Conservation (phyloP, 2,329 filamentous ascomycete species). For the Penicillium crustosum region DNA sequence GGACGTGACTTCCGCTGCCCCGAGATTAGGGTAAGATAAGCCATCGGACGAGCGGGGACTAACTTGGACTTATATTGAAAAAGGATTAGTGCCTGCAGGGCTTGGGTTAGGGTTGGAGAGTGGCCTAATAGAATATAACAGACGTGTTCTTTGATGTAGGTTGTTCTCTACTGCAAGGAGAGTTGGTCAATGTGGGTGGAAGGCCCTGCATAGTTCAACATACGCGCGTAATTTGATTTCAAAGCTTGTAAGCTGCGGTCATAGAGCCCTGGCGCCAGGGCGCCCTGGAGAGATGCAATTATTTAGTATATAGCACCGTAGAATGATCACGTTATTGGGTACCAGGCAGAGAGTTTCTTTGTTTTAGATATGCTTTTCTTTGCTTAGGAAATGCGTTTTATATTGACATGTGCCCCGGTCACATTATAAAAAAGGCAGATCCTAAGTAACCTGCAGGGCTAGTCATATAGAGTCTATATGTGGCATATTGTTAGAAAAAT, state of each 20-base stretch:
- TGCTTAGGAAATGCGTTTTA: background rate
- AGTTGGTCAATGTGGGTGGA: background rate
- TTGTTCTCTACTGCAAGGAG: background rate
- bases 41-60: slow-evolving; percentile 17
- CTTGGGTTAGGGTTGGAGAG: background rate
- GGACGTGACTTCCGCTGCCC: slow-evolving; percentile 19
- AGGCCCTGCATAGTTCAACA: background rate
- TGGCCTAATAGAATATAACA: background rate
- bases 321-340: background rate
- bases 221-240: background rate
- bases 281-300: background rate
- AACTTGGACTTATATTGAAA: background rate
- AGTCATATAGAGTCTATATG: no score
- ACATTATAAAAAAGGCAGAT: background rate
- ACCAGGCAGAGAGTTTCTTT: no score
- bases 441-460: background rate
- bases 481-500: background rate
- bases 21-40: slow-evolving; percentile 15
- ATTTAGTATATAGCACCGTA: background rate
- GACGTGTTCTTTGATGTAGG: background rate
- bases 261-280: no score
- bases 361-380: no score
- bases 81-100: background rate
- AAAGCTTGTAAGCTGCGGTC: background rate
- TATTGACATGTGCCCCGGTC: background rate